Evolutionary conservation across 768 basidiomycete genomes (phyloP).

Genomic region (Mycena epipterygia): DNA sequence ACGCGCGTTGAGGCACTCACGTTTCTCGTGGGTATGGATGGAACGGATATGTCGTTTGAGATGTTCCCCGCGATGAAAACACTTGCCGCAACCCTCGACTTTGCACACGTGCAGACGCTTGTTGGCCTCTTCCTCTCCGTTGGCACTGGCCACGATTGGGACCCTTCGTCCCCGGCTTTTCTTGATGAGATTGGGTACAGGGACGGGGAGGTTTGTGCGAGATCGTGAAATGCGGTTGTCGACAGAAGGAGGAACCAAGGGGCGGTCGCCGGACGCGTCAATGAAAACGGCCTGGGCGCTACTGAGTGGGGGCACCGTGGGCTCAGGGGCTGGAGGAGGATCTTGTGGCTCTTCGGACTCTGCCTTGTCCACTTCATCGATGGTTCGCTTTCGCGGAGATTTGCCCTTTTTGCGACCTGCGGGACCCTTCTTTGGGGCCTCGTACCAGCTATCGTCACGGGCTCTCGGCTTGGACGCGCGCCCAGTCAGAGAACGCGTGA

Average conservation of each 20-base stretch:
- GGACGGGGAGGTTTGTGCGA: constrained; percentile 59
- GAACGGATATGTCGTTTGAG: constrained; percentile 90
- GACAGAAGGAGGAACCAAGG: not conserved
- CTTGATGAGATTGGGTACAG: constrained; percentile 42
- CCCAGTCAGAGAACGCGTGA: constrained; percentile 29
- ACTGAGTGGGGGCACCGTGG: constrained; percentile 4
- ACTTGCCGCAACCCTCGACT: constrained; percentile 88
- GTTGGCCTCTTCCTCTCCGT: constrained; percentile 40
- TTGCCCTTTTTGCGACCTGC: constrained; percentile 22
- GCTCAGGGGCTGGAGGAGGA: not conserved
- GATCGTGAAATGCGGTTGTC: not conserved
- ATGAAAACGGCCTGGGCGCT: constrained; percentile 23
- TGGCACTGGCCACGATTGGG: constrained; percentile 56
- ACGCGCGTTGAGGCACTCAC: too few species aligned
- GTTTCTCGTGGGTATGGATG: constrained; percentile 94
- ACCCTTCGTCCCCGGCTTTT: constrained; percentile 61
- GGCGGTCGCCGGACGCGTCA: not conserved
- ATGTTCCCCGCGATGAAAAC: constrained; percentile 91
- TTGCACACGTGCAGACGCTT: constrained; percentile 78
- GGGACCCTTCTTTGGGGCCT: constrained; percentile 19
- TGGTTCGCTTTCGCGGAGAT: constrained; percentile 22
- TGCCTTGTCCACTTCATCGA: constrained; percentile 21
- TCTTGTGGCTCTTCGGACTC: constrained; percentile 21
- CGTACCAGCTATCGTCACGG: constrained; percentile 34
- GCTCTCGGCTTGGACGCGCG: constrained; percentile 26